Base-by-base conservation (phyloP, 2,329 filamentous ascomycete species). In the Huntiella savannae region DNA sequence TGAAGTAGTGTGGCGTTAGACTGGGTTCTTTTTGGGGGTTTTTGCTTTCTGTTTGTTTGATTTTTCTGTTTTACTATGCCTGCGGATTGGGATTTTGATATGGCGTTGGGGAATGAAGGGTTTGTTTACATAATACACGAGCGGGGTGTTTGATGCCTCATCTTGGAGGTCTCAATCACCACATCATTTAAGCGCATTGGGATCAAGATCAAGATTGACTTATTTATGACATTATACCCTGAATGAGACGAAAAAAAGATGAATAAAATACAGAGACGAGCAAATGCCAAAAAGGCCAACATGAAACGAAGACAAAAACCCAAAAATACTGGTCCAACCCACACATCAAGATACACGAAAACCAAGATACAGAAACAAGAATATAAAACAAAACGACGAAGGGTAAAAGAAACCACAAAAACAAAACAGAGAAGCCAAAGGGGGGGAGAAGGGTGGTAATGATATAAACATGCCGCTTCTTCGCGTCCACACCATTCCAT, bases 301-400 rank as follows among this genome's bases (percentile, higher is more conserved):
- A 36, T 35, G 17, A n/a, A 40, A 38, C 13, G 22, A 15, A 45
- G 15, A 43, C 22, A 36, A 40, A 43, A 34, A 32, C 5, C 46
- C 16, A 34, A 46, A 46, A 40, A 15, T n/a, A 48, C 46, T 13
- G 34, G 22, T 17, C 33, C 17, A 36, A 47, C 19, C 17, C 16
- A 17, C 19, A 43, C 34, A 32, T 28, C 35, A 47, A n/a, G 33
- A 43, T 4, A 38, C 36, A n/a, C n/a, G 17, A 41, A 36, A 19
- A 28, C 13, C 15, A 15, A 46, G 38, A 47, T 36, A 36, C 45
- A 4, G 16, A 16, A 45, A 28, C 40, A 33, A 16, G 40, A 46
- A 40, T 22, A 40, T 33, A 22, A 17, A 40, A 49, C 15, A 45
- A 41, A 46, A n/a, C 41, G 22, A 44, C 12, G 13, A 33, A 42